Percentiles rank a stretch among this genome's conserved stretches.
These are phyloP conservation scores for Penicillium sp. DNA, from an alignment of 2,329 filamentous ascomycete genomes.

Conservation along the genomic window DNA sequence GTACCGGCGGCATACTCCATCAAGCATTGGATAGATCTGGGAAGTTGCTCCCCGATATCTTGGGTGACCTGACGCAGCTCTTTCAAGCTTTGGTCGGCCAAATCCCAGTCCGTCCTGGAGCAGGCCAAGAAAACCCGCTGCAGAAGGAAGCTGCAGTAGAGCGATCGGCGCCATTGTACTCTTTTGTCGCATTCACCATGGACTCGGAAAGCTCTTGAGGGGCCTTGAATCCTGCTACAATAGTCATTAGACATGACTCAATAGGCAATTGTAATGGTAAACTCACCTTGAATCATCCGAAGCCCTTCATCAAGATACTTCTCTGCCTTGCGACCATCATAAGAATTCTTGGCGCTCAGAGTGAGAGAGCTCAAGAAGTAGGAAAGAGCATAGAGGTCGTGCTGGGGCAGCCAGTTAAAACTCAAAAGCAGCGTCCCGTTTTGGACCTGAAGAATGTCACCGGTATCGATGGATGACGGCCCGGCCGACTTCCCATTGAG, in stretches of 20 bases:
- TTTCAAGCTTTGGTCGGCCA: constrained; percentile 55
- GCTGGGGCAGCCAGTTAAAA: constrained; percentile 57
- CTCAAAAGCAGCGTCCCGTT: constrained; percentile 45
- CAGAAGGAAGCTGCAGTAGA: constrained; percentile 66
- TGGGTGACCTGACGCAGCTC: constrained; percentile 48
- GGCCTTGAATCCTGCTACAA: constrained; percentile 32
- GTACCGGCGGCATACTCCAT: constrained; percentile 68
- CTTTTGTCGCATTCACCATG: constrained; percentile 55
- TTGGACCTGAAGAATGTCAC: constrained; percentile 41
- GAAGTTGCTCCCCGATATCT: constrained; percentile 40
- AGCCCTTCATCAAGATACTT: constrained; percentile 56
- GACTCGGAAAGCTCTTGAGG: constrained; percentile 47
- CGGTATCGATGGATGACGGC: constrained; percentile 37
- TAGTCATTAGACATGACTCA: constrained; percentile 11
- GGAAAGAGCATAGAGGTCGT: constrained; percentile 56
- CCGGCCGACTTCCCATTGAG: constrained; percentile 40
- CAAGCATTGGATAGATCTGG: constrained; percentile 48
- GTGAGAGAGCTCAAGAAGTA: constrained; percentile 56
- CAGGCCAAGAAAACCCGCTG: constrained; percentile 65
- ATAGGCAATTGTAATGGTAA: constrained; percentile 10
- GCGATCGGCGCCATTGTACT: constrained; percentile 59
- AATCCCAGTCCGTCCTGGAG: constrained; percentile 64
- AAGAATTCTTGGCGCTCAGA: constrained; percentile 52
- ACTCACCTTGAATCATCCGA: constrained; percentile 45
- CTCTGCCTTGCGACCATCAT: constrained; percentile 51